A percentile compares a stretch with the other conserved stretches of the same genome.
phyloP scores from a whole-genome alignment of 306 rosid species.

The Pueraria montana region DNA sequence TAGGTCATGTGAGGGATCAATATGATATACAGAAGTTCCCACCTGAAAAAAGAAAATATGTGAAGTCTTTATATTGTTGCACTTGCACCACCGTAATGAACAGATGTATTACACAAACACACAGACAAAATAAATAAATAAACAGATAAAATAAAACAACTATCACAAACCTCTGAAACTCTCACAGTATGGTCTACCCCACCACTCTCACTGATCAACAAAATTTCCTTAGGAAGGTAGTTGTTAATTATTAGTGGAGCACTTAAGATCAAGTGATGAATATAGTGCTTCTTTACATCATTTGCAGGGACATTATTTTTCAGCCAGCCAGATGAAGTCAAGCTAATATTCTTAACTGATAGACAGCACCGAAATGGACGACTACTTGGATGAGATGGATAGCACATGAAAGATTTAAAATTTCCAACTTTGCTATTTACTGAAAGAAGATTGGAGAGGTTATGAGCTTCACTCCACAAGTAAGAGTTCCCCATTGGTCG shows the following conservation, averaged over 20 bases:
- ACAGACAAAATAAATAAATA: slow-evolving; percentile 3
- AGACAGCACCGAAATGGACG: slow-evolving; percentile 93
- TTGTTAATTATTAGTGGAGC: slow-evolving; percentile 80
- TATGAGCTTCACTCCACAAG: slow-evolving; percentile 94
- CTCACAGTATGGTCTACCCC: slow-evolving; percentile 69
- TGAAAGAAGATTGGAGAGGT: slow-evolving; percentile 80
- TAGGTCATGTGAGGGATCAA: slow-evolving; percentile 95
- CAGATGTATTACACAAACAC: not conserved
- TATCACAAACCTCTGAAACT: slow-evolving; percentile 86
- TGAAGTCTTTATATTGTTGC: slow-evolving; percentile 24
- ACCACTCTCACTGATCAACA: slow-evolving; percentile 75
- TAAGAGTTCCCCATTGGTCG: slow-evolving; percentile 88
- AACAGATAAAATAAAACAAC: slow-evolving; percentile 3
- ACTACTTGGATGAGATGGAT: slow-evolving; percentile 88
- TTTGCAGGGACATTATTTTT: slow-evolving; percentile 55
- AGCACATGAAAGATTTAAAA: slow-evolving; percentile 86
- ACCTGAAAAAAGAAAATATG: slow-evolving; percentile 62
- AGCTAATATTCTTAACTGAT: slow-evolving; percentile 72
- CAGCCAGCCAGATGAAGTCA: slow-evolving; percentile 61
- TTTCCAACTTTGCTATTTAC: slow-evolving; percentile 75
- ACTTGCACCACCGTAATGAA: slow-evolving; percentile 24
- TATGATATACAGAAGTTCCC: slow-evolving; percentile 77
- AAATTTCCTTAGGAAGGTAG: slow-evolving; percentile 80
- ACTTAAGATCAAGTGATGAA: slow-evolving; percentile 80
- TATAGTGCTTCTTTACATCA: slow-evolving; percentile 64